Base-by-base conservation (phyloP, 2,329 filamentous ascomycete species). In the Ophiostoma ulmi region DNA sequence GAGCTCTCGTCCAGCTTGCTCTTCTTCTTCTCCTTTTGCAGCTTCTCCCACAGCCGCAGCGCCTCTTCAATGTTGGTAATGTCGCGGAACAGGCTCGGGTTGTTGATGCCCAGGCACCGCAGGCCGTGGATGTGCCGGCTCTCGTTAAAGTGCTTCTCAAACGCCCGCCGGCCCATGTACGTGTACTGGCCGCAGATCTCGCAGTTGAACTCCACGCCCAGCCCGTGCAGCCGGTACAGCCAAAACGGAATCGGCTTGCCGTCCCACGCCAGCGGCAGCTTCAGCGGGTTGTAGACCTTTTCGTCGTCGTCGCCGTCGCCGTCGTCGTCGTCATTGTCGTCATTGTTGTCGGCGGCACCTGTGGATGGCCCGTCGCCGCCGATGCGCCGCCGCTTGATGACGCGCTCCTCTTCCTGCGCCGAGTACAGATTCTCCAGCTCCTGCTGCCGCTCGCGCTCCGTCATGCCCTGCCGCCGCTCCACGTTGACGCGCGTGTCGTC, bases 201-300 rank as follows among this genome's bases (percentile, higher is more conserved):
- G 83, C 95, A 99, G 0, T 91, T 86, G 75, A 97, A 97, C 76
- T 99, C 95, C 14, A 97, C 93, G 10, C 95, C 95, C 36, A 99
- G 83, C 1, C 95, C 95, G 78, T 99, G 95, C 20, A 99, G 85
- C 75, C 97, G 95, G 84, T 98, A 99, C 20, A 99, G 86, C 95
- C 95, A 99, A 83, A 95, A 99, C 0, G 96, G 95, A 76, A 99
- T 99, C 0, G 96, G 95, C 78, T 99, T 99, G 75, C 96, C 95
- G 75, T 99, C 95, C 96, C 96, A 99, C 2, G 93, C 94, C 8
- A 99, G 85, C 0, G 95, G 95, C 1, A 99, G 85, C 78, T 99
- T 99, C 74, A 99, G 86, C 0, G 95, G 95, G 79, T 99, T 99
- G 84, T 98, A 97, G 72, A 98, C 91, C 78, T 90, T 94, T 74